Conservation (phyloP, 1,284 basidiomycete species). For the Ustanciosporium gigantosporum region DNA sequence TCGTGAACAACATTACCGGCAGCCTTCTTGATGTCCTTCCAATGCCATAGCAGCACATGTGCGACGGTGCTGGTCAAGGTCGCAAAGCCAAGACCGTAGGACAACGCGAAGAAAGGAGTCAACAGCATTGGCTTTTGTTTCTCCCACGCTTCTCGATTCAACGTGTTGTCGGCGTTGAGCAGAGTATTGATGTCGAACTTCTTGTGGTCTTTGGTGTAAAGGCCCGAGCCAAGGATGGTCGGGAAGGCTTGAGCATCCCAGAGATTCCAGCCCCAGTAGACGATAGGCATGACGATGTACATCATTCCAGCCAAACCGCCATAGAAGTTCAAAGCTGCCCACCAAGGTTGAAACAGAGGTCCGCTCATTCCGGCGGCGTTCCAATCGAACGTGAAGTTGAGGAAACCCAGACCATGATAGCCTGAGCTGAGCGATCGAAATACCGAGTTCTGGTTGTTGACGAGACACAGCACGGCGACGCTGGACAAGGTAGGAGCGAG, state of each 20-base stretch:
- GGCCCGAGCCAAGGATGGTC: slow-evolving; percentile 62
- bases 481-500: slow-evolving; percentile 65
- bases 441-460: slow-evolving; percentile 62
- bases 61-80: slow-evolving; percentile 64
- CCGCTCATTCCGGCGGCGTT: slow-evolving; percentile 63
- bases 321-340: slow-evolving; percentile 63
- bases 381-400: slow-evolving; percentile 65
- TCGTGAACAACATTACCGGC: slow-evolving; percentile 58
- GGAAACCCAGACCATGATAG: slow-evolving; percentile 64
- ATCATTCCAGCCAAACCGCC: slow-evolving; percentile 61
- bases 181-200: slow-evolving; percentile 48
- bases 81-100: slow-evolving; percentile 64
- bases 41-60: slow-evolving; percentile 65
- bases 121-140: slow-evolving; percentile 62
- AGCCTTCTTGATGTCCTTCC: slow-evolving; percentile 64
- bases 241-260: slow-evolving; percentile 62
- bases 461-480: slow-evolving; percentile 64
- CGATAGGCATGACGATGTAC: slow-evolving; percentile 64
- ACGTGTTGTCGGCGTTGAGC: slow-evolving; percentile 60
- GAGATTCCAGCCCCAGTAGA: slow-evolving; percentile 63
- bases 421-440: slow-evolving; percentile 64
- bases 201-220: slow-evolving; percentile 57
- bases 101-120: slow-evolving; percentile 64
- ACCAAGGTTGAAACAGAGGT: slow-evolving; percentile 65
- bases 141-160: slow-evolving; percentile 63